Conservation (phyloP, 2,329 filamentous ascomycete species). For the Alternaria sp. region DNA sequence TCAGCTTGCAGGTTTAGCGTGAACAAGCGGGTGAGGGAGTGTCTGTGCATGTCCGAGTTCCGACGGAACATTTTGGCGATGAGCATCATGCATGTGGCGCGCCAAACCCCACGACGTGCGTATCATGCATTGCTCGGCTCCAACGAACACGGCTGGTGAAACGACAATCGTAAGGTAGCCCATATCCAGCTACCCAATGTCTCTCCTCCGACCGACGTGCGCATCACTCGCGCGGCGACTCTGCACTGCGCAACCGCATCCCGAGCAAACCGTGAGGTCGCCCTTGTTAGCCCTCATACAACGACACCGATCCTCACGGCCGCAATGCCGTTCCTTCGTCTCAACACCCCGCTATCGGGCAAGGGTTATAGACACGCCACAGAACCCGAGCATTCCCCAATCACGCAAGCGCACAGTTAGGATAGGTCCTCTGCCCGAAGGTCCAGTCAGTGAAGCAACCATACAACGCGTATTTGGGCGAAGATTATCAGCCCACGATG, state of each 20-base stretch:
- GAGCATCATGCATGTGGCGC: conserved; percentile 7
- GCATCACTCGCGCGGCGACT: conserved; percentile 42
- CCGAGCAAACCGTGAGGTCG: conserved; percentile 26
- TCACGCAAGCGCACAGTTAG: conserved; percentile 41
- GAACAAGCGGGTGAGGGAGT: background rate
- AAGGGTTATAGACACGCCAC: conserved; percentile 35
- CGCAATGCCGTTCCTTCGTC: conserved; percentile 37
- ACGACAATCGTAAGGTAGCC: conserved; percentile 2
- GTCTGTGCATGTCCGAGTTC: conserved; percentile 9
- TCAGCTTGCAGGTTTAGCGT: background rate
- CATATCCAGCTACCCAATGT: conserved; percentile 27
- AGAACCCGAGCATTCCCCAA: conserved; percentile 28
- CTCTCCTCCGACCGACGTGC: conserved; percentile 39
- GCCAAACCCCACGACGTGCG: conserved; percentile 7
- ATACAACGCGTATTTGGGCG: conserved; percentile 46
- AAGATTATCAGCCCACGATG: conserved; percentile 35
- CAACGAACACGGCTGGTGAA: background rate
- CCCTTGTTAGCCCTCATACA: conserved; percentile 35
- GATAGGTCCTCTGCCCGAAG: conserved; percentile 44
- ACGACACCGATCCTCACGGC: conserved; percentile 14
- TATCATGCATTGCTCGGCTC: conserved; percentile 16
- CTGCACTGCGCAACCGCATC: conserved; percentile 27
- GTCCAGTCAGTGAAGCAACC: conserved; percentile 33
- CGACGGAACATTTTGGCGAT: conserved; percentile 13
- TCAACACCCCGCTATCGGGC: conserved; percentile 34